Conservation (phyloP, 2,329 filamentous ascomycete genomes). For the Ambrosiella xylebori region DNA sequence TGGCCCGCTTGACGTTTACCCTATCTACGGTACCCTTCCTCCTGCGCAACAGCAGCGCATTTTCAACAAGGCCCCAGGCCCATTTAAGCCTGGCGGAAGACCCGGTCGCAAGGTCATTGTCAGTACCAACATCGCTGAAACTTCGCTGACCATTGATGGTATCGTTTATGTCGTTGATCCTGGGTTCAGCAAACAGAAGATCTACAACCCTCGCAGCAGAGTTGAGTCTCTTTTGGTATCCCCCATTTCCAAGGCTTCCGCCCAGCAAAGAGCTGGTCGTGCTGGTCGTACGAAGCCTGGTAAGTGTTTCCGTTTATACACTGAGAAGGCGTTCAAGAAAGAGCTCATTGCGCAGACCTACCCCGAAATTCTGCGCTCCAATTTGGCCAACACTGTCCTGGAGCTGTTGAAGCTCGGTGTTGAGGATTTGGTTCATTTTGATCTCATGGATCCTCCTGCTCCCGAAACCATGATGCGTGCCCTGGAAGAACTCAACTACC, state of each 20-base stretch:
- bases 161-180: slow-evolving; percentile 99
- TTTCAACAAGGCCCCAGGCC: slow-evolving; percentile 70
- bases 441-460: slow-evolving; percentile 94
- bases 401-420: slow-evolving; percentile 96
- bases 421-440: slow-evolving; percentile 91
- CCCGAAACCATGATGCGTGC: slow-evolving; percentile 98
- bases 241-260: slow-evolving; percentile 92
- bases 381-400: slow-evolving; percentile 83
- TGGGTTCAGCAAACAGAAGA: slow-evolving; percentile 98
- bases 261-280: slow-evolving; percentile 94
- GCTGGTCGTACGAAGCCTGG: slow-evolving; percentile 95
- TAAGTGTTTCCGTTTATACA: slow-evolving; percentile 96
- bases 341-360: slow-evolving; percentile 96
- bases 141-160: slow-evolving; percentile 90
- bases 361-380: slow-evolving; percentile 86
- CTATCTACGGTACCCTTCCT: slow-evolving; percentile 83
- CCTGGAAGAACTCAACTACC: slow-evolving; percentile 90
- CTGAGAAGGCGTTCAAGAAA: slow-evolving; percentile 88
- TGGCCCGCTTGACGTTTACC: slow-evolving; percentile 77
- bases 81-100: slow-evolving; percentile 55
- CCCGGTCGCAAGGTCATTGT: slow-evolving; percentile 90
- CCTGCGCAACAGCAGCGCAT: slow-evolving; percentile 89
- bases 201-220: slow-evolving; percentile 92
- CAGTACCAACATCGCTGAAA: slow-evolving; percentile 96
- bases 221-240: slow-evolving; percentile 96